Percentiles rank a stretch among this genome's conserved stretches.
These are phyloP conservation scores for Beauveria varroae DNA, from an alignment of 2,329 filamentous ascomycete genomes.

Conservation along the genomic window DNA sequence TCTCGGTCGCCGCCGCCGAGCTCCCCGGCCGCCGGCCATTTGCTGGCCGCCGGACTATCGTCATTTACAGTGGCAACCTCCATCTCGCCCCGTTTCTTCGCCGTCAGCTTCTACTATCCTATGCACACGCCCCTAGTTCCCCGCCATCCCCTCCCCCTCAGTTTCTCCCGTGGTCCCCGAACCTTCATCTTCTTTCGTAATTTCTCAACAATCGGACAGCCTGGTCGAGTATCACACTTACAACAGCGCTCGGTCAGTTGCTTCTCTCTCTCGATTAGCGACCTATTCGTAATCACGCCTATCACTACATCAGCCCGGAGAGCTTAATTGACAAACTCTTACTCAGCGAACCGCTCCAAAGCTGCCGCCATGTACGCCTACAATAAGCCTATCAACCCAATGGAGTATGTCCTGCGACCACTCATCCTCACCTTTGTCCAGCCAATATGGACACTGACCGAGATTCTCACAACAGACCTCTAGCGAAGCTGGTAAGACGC, in stretches of 20 bases:
- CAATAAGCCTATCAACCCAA: conserved; percentile 30
- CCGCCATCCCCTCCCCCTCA: not conserved
- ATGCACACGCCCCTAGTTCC: conserved; percentile 5
- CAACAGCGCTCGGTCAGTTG: not conserved
- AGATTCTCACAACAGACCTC: conserved; percentile 1
- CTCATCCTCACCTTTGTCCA: not conserved
- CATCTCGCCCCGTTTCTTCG: not conserved
- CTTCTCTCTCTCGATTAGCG: not conserved
- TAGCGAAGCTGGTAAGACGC: conserved; percentile 7
- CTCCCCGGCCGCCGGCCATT: not conserved
- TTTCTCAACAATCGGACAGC: not conserved
- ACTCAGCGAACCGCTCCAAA: not conserved
- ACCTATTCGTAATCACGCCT: not conserved
- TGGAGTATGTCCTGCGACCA: conserved; percentile 26
- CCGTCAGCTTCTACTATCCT: not conserved
- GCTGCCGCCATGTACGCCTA: conserved; percentile 25
- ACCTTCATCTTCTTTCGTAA: not conserved
- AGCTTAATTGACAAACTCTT: too few species aligned
- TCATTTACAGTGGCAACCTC: not conserved
- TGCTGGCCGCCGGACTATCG: not conserved
- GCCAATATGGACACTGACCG: not conserved
- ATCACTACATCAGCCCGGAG: too few species aligned
- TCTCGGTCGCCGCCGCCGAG: not conserved
- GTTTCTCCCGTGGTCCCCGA: not conserved
- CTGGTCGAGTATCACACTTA: not conserved